A percentile compares a stretch with the other conserved stretches of the same genome.
Evolutionary conservation across 2,329 filamentous ascomycete genomes (phyloP).

Genomic region (Trichoderma sp.): DNA sequence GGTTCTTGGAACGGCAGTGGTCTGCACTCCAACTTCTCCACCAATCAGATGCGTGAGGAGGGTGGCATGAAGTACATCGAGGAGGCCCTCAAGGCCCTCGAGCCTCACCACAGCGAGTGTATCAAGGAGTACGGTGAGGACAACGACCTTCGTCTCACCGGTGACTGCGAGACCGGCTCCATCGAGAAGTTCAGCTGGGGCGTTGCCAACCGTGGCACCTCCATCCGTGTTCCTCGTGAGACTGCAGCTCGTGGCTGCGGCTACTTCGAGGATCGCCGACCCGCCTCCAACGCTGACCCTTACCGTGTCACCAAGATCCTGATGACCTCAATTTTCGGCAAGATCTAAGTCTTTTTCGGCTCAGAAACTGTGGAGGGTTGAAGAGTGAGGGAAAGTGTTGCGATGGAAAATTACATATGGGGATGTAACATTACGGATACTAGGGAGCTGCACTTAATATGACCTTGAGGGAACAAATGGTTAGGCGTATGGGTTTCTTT

Average conservation of each 20-base stretch:
- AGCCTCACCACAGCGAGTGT: slow-evolving; percentile 74
- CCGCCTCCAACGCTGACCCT: slow-evolving; percentile 82
- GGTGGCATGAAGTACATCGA: slow-evolving; percentile 97
- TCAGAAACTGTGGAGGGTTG: background rate
- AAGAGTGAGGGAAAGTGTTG: background rate
- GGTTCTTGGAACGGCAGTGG: slow-evolving; percentile 94
- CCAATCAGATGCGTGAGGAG: slow-evolving; percentile 80
- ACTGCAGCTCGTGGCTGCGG: slow-evolving; percentile 84
- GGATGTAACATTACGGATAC: slow-evolving; percentile 1
- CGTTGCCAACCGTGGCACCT: slow-evolving; percentile 92
- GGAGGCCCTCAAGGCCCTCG: slow-evolving; percentile 77
- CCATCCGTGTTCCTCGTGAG: slow-evolving; percentile 86
- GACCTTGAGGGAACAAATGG: background rate
- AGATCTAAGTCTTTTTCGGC: slow-evolving; percentile 26
- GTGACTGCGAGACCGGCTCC: slow-evolving; percentile 86
- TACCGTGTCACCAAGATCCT: slow-evolving; percentile 80
- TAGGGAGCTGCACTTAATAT: slow-evolving; percentile 5
- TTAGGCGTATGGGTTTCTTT: background rate
- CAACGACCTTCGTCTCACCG: slow-evolving; percentile 91
- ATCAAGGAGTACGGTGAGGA: slow-evolving; percentile 94
- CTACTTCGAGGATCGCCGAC: slow-evolving; percentile 85
- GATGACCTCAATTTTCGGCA: slow-evolving; percentile 61
- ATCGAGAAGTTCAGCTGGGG: slow-evolving; percentile 94
- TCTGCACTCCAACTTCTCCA: slow-evolving; percentile 92
- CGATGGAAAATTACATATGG: background rate